Base-by-base conservation (phyloP, 108 stramenopile species). In the Fragilariopsis cylindrus region DNA sequence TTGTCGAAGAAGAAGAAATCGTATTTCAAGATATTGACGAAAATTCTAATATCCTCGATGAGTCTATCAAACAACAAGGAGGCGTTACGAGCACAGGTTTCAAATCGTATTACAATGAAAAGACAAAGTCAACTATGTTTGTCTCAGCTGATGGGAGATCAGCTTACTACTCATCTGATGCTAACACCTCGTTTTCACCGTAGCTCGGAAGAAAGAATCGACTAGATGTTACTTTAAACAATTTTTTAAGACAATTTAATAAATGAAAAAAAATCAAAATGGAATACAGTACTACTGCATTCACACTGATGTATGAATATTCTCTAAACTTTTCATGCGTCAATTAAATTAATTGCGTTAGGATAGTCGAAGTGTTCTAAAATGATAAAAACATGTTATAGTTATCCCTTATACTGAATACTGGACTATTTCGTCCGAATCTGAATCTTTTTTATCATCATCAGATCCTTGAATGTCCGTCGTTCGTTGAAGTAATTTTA, bases 111-210 rank as follows among this genome's bases (percentile, higher is more conserved):
- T 79, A 82, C 72, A 94, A 94, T 71, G 60, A 82, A 13, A 70
- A 75, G 19, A 87, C 80, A 4, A 88, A 85, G 16, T 77, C 60
- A 47, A 92, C 93, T 46, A 92, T 92, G 93, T 94, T 63, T 43
- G 67, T 68, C 18, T 68, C 67, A 40, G 13, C 57, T 7, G 78
- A 79, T 69, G 78, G 78, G 5, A 72, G 82, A 50, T 70, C 77
- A 7, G 78, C 77, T 68, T 83, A 83, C 64, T 81, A 81, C 72
- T 74, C 79, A 54, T n/a, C 69, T 39, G 65, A 72, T 57, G 53
- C 65, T 16, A 40, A 45, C 44, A 58, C 66, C 15, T 15, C 70
- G 1, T 13, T 78, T 56, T 79, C 72, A 3, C 66, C 71, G 50
- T 74, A 65, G 63, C 19, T 50, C n/a, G 43, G 43, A 66, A 12